These are phyloP conservation scores for Tulasnella sp. DNA, from an alignment of 768 basidiomycete genomes.

Conservation along the genomic window DNA sequence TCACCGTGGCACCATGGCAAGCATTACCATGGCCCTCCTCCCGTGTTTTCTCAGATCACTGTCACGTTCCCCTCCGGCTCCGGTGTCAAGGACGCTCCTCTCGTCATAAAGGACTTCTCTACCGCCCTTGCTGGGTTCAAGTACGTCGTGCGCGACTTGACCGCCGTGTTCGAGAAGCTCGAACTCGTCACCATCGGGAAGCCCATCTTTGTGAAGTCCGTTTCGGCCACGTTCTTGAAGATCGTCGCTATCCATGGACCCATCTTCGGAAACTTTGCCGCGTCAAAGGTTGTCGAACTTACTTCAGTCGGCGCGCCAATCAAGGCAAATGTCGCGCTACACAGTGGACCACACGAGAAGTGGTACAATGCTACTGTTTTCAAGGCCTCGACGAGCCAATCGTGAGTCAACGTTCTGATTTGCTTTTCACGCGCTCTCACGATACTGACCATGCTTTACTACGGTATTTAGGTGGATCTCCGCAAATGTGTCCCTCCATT, in stretches of 20 bases:
- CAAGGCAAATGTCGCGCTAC: conserved; percentile 1
- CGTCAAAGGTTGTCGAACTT: background rate
- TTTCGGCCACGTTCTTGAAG: background rate
- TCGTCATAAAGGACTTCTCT: conserved; percentile 5
- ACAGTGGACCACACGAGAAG: background rate
- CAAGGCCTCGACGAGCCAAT: background rate
- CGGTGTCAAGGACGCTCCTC: background rate
- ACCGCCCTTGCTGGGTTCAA: conserved; percentile 2
- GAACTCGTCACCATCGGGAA: background rate
- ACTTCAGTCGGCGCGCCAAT: background rate
- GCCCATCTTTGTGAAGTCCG: background rate
- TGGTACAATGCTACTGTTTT: background rate
- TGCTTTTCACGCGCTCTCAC: background rate
- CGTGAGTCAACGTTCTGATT: too few species aligned
- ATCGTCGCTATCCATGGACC: conserved; percentile 1
- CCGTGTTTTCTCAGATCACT: background rate
- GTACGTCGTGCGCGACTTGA: background rate
- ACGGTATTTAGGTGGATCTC: background rate
- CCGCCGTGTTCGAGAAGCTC: background rate
- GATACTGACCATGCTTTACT: background rate
- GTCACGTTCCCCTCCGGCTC: background rate
- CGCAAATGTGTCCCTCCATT: conserved; percentile 5
- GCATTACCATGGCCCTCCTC: too few species aligned
- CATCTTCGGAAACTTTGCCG: background rate
- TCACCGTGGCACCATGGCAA: background rate